phyloP scores from a whole-genome alignment of 2,329 filamentous ascomycete genomes.

The Ophiostoma novo-ulmi region DNA sequence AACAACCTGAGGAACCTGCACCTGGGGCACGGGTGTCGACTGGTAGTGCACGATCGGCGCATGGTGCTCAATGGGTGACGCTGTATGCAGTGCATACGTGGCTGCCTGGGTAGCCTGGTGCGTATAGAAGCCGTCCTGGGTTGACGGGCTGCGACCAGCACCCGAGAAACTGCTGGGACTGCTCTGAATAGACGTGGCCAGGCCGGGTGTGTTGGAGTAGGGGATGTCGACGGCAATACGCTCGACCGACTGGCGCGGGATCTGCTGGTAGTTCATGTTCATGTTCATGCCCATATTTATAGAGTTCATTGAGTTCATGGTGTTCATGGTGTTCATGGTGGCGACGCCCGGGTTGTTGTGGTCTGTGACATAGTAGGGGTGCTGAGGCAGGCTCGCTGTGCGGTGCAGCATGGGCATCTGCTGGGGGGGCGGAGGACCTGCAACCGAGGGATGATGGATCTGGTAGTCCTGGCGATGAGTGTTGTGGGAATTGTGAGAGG shows the following conservation, averaged over 20 bases:
- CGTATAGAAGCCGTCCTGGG: constrained; percentile 54
- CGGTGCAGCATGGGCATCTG: constrained; percentile 47
- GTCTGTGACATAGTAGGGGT: constrained; percentile 53
- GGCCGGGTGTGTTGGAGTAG: constrained; percentile 43
- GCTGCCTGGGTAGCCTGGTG: constrained; percentile 40
- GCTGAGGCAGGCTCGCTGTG: constrained; percentile 44
- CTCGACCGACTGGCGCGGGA: constrained; percentile 47
- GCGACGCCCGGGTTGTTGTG: constrained; percentile 58
- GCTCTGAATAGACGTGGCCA: constrained; percentile 48
- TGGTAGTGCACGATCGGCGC: constrained; percentile 39
- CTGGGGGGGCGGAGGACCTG: constrained; percentile 33
- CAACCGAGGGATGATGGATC: constrained; percentile 43
- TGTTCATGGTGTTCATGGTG: constrained; percentile 34
- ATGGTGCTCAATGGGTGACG: constrained; percentile 45
- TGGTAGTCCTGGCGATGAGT: constrained; percentile 48
- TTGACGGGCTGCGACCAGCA: constrained; percentile 49
- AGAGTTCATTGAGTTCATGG: constrained; percentile 40
- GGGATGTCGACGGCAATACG: constrained; percentile 46
- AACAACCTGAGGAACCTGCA: constrained; percentile 37
- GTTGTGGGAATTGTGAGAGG: background rate
- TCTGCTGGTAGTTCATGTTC: constrained; percentile 45
- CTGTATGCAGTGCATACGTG: constrained; percentile 45
- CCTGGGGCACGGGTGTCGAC: constrained; percentile 33
- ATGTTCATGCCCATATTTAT: constrained; percentile 32
- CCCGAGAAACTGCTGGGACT: constrained; percentile 56